phyloP scores from a whole-genome alignment of 169 alveolate species.

The Fabrea salina region DNA sequence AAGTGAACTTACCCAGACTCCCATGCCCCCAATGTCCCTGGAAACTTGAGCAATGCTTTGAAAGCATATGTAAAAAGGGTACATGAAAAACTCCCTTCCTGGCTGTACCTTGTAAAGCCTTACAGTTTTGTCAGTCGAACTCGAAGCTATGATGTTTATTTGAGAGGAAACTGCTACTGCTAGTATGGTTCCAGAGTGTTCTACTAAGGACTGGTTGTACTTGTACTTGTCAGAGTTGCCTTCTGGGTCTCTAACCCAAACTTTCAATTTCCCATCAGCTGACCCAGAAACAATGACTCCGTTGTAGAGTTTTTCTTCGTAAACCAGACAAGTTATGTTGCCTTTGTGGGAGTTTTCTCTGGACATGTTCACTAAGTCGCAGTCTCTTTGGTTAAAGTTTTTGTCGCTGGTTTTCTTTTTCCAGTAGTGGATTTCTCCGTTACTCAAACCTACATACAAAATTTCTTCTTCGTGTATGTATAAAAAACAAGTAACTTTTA shows the following conservation, averaged over 20 bases:
- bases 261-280: slow-evolving; percentile 57
- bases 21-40: slow-evolving; percentile 36
- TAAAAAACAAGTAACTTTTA: slow-evolving; percentile 27
- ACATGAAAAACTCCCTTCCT: slow-evolving; percentile 60
- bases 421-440: slow-evolving; percentile 52
- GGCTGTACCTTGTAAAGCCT: slow-evolving; percentile 41
- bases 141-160: slow-evolving; percentile 36
- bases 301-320: slow-evolving; percentile 35
- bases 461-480: slow-evolving; percentile 34
- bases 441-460: slow-evolving; percentile 51
- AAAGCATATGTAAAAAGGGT: slow-evolving; percentile 59
- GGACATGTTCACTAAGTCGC: slow-evolving; percentile 4
- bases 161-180: slow-evolving; percentile 38
- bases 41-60: slow-evolving; percentile 38
- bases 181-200: slow-evolving; percentile 58
- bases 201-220: slow-evolving; percentile 57
- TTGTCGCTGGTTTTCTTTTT: slow-evolving; percentile 49
- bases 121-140: slow-evolving; percentile 56
- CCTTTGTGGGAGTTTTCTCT: slow-evolving; percentile 41
- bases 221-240: slow-evolving; percentile 33
- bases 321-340: slow-evolving; percentile 46
- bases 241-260: slow-evolving; percentile 58
- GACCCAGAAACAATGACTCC: slow-evolving; percentile 57
- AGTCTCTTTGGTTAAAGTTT: not conserved
- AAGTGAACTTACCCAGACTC: slow-evolving; percentile 60